Base-by-base conservation (phyloP, 2,329 filamentous ascomycete genomes). In the Ascochyta koolunga region DNA sequence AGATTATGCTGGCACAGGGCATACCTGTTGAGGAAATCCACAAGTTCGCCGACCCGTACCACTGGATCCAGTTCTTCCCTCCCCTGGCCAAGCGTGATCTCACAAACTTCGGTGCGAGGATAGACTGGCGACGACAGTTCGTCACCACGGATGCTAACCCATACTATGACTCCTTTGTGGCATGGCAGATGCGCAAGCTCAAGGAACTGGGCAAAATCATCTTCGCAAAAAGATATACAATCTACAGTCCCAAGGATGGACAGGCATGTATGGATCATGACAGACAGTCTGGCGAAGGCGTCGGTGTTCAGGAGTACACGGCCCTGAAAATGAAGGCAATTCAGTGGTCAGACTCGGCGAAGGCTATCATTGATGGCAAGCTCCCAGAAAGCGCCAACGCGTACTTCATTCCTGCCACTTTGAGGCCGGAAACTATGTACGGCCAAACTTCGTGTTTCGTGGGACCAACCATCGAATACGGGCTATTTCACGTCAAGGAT, bases 371-470 rank as follows among this genome's bases (percentile, higher is more conserved):
- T 54, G 83, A 88, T 72, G 88, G 85, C 61, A 95, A 93, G 79
- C 79, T 98, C 4, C 90, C 93, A 5, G 83, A 87, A 31, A 86
- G 84, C 60, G 88, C 90, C 39, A 89, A 89, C 58, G 88, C 97
- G 51, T 98, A 89, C 79, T 89, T 98, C 68, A 86, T 98, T 11
- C 90, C 95, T 11, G 95, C 95, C 15, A 98, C 95, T 50, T 83
- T 99, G 22, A 85, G 95, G 58, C 91, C 95, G 2, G 95, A 99
- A 81, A 99, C 95, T 31, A 98, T 99, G 93, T 99, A 98, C 73
- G 96, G 96, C 35, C 95, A 98, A 77, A 96, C 88, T 4, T 96
- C 91, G 78, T 96, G 93, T 75, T 99, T 98, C 66, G 91, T 99
- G 41, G 91, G 92, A 3, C 93, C 95, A 9, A 90, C 89, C 71